Base-by-base conservation (phyloP, 2,329 filamentous ascomycete genomes). In the Microcera coccophila region DNA sequence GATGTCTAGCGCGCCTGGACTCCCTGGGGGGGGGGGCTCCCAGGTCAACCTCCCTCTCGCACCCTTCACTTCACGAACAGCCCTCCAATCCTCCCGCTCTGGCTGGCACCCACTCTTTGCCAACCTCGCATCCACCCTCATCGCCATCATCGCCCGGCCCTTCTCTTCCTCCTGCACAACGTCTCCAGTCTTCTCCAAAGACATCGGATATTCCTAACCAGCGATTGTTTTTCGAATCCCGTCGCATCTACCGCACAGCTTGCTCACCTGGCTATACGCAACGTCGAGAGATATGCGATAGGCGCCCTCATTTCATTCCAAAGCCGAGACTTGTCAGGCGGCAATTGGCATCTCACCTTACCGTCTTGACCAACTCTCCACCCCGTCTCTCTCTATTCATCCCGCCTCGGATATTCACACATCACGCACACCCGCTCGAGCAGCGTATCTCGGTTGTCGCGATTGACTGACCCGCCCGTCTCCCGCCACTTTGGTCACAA, bases 231-330 rank as follows among this genome's bases (percentile, higher is more conserved):
- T 38, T 48, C 33, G 19, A 28, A 41, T 32, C 43, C 45, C 41
- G 36, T 36, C 37, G 46, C 44, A 34, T 42, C 36, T 45, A 41
- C 45, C 22, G 34, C 33, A 22, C 18, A 42, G 32, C 36, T 37
- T 54, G 41, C 48, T 44, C 45, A 44, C 46, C 41, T 38, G 35
- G 41, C 47, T 42, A 32, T 44, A 38, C 22, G 22, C 22, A 7
- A 7, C 22, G 22, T 7, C 50, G 54, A 44, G 46, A 55, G 56
- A 59, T 53, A 59, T 59, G 57, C 56, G 51, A 58, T 59, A 59
- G 39, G 43, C 46, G 45, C 46, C 41, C 43, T 32, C 39, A 44
- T 21, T n/a, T 45, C 42, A 33, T 50, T 54, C 42, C 44, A 53
- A n/a, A 48, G 39, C 48, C 39, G 53, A 57, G 41, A 54, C 39